Conservation (phyloP, 352 stramenopile species). For the Phytopythium kandeliae region DNA sequence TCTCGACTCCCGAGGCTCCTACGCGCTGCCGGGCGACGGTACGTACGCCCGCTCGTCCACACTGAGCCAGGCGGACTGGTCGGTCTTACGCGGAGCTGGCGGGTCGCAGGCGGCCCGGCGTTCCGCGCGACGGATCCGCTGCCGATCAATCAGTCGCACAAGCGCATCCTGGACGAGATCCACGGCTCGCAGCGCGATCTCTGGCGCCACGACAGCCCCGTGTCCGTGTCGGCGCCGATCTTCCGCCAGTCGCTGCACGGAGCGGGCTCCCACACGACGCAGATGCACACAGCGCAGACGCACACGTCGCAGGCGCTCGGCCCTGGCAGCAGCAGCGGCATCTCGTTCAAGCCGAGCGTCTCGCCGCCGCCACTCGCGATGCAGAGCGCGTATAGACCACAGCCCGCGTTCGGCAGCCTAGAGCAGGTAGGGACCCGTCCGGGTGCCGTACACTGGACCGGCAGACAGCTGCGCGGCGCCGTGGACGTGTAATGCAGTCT, state of each 20-base stretch:
- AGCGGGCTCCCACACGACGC: too few relatives aligned
- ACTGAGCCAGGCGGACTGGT: too few relatives aligned
- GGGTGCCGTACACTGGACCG: too few relatives aligned
- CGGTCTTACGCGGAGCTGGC: background rate
- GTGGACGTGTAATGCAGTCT: background rate
- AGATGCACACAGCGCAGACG: too few relatives aligned
- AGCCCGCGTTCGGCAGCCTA: constrained; percentile 43
- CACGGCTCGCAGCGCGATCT: constrained; percentile 43
- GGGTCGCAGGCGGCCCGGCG: too few relatives aligned
- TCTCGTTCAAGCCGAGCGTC: constrained; percentile 29
- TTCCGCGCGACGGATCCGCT: constrained; percentile 27
- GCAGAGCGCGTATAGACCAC: constrained; percentile 30
- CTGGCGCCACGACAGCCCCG: constrained; percentile 60
- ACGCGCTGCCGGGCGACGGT: constrained; percentile 12
- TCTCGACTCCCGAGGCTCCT: constrained; percentile 8
- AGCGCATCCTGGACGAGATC: constrained; percentile 49
- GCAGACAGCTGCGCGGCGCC: background rate
- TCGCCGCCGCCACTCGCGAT: constrained; percentile 10
- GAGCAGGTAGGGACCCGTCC: constrained; percentile 54
- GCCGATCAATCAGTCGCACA: constrained; percentile 42
- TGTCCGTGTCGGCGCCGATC: constrained; percentile 55
- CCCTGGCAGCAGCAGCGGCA: constrained; percentile 6
- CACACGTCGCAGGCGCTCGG: too few relatives aligned
- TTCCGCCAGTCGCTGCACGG: constrained; percentile 22
- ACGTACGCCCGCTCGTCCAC: background rate